These are phyloP conservation scores for Cerrena zonata DNA, from an alignment of 1,284 basidiomycete species.

Conservation along the genomic window DNA sequence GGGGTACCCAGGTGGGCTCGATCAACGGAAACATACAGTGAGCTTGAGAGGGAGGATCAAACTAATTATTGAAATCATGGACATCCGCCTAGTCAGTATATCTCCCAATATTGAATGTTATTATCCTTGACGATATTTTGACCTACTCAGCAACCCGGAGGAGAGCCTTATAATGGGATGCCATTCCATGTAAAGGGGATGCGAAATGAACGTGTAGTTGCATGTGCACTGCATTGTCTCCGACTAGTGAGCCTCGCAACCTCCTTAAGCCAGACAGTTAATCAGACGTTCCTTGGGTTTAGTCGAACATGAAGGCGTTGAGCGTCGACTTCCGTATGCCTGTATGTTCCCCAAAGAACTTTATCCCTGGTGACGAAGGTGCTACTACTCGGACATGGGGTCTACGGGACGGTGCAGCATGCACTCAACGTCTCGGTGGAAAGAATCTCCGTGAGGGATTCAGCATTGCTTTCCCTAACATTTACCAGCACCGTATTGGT, in stretches of 20 bases:
- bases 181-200: conserved; percentile 54
- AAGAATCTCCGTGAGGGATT: conserved; percentile 33
- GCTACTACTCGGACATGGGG: conserved; percentile 46
- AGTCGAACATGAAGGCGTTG: conserved; percentile 38
- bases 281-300: neutral
- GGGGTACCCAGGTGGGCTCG: conserved; percentile 40
- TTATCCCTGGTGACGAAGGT: conserved; percentile 37
- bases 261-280: neutral
- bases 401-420: conserved; percentile 38
- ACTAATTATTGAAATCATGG: conserved; percentile 40
- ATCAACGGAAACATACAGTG: conserved; percentile 32
- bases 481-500: conserved; percentile 42
- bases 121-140: neutral
- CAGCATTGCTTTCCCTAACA: conserved; percentile 47
- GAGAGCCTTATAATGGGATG: conserved; percentile 33
- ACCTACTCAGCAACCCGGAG: conserved; percentile 32
- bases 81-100: conserved; percentile 37
- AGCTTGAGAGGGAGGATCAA: conserved; percentile 36
- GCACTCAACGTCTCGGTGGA: conserved; percentile 42
- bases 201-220: conserved; percentile 48
- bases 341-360: conserved; percentile 38
- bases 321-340: conserved; percentile 45
- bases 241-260: conserved; percentile 29
- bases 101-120: too few species aligned
- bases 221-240: conserved; percentile 40